phyloP scores from a whole-genome alignment of 441 rosid genomes.

The Viola pubescens region DNA sequence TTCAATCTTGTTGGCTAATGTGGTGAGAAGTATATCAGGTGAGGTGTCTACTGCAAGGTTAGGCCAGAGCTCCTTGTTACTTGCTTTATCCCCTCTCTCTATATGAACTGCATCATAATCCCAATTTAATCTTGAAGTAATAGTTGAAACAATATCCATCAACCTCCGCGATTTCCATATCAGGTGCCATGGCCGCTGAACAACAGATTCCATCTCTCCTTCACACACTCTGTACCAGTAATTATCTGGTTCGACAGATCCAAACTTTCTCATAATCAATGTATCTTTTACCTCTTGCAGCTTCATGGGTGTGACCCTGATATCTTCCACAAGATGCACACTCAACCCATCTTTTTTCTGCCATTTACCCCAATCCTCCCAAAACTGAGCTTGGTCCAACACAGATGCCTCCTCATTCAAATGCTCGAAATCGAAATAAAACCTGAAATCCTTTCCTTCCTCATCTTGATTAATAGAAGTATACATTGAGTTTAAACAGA shows the following conservation, averaged over 20 bases:
- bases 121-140: slow-evolving; percentile 76
- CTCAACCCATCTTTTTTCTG: slow-evolving; percentile 40
- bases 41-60: slow-evolving; percentile 75
- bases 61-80: slow-evolving; percentile 75
- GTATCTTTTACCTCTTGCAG: slow-evolving; percentile 55
- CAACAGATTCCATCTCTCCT: slow-evolving; percentile 76
- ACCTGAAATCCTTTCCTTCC: slow-evolving; percentile 91
- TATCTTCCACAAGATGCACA: slow-evolving; percentile 66
- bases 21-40: slow-evolving; percentile 55
- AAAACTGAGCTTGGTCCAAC: slow-evolving; percentile 79
- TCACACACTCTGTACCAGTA: slow-evolving; percentile 95
- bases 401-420: slow-evolving; percentile 81
- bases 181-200: slow-evolving; percentile 81
- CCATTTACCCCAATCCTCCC: slow-evolving; percentile 82
- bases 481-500: slow-evolving; percentile 70
- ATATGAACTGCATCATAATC: slow-evolving; percentile 81
- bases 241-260: slow-evolving; percentile 81
- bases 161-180: slow-evolving; percentile 85
- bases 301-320: slow-evolving; percentile 65
- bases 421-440: slow-evolving; percentile 91
- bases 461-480: slow-evolving; percentile 61
- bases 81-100: slow-evolving; percentile 80
- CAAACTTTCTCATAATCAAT: slow-evolving; percentile 82
- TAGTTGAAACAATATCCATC: slow-evolving; percentile 74
- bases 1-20: slow-evolving; percentile 58